Conservation (phyloP, 805 yeast genomes). For the Pichia thaimueangensis region DNA sequence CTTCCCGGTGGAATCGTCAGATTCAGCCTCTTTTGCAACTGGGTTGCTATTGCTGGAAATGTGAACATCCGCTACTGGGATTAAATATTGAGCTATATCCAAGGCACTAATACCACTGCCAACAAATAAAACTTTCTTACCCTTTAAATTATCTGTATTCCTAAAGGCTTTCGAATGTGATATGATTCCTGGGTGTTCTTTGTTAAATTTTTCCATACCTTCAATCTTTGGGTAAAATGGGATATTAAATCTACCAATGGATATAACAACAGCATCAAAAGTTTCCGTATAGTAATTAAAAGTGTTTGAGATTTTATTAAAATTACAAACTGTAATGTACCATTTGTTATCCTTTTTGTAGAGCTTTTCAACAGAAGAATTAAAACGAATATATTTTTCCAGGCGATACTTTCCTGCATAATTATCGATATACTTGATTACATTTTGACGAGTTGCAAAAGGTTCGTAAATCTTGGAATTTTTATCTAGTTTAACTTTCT, state of each 20-base stretch:
- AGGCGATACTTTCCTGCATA: slow-evolving; percentile 25
- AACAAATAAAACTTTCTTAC: slow-evolving; percentile 27
- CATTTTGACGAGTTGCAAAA: slow-evolving; percentile 18
- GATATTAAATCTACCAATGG: slow-evolving; percentile 36
- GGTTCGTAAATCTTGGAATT: slow-evolving; percentile 14
- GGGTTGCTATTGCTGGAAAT: slow-evolving; percentile 14
- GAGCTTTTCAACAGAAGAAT: slow-evolving; percentile 30
- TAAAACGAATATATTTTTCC: slow-evolving; percentile 27
- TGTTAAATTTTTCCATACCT: slow-evolving; percentile 30
- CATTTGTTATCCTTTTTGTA: slow-evolving; percentile 27
- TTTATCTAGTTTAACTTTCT: background rate
- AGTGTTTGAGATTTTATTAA: background rate
- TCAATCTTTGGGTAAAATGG: slow-evolving; percentile 34
- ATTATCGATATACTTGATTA: slow-evolving; percentile 13
- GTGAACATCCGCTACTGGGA: slow-evolving; percentile 18
- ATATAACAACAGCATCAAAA: slow-evolving; percentile 37
- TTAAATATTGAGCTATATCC: slow-evolving; percentile 44
- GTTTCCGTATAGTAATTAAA: slow-evolving; percentile 33
- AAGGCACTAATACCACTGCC: slow-evolving; percentile 57
- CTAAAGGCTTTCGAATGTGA: slow-evolving; percentile 27
- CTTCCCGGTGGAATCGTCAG: background rate
- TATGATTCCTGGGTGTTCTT: slow-evolving; percentile 27
- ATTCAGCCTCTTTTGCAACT: background rate
- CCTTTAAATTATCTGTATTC: slow-evolving; percentile 21
- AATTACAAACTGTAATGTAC: slow-evolving; percentile 23